Evolutionary conservation across 495 filamentous ascomycete species (phyloP), one percentile per base, ranked within the genome.

Genomic region (Polyplosphaeria fusca): DNA sequence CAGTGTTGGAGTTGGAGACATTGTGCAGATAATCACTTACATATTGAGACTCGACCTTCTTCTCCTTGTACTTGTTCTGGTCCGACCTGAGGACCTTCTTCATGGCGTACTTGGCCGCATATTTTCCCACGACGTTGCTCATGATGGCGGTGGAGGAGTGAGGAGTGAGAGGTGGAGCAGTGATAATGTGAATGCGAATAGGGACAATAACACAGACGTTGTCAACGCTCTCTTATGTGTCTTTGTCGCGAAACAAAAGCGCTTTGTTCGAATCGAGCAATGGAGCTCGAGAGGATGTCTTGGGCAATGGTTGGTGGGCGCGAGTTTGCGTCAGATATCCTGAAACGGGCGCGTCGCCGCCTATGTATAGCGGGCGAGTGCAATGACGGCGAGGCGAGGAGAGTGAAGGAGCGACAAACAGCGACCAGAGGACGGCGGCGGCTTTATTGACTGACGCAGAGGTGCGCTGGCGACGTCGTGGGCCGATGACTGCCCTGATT

Each of bases 1-100:
- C 7, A 35, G 30, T 14, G 30, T 7, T 35, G 14, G 30, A 35
- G 14, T 7, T 35, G 30, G 30, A 35, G n/a, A n/a, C n/a, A 40
- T 5, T 20, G 27, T 0, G 19, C 32, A 37, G 18, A 32, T 3
- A n/a, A 38, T 39, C 28, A 58, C 65, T 54, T 53, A 68, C 65
- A 47, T 63, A 60, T 5, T 32, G n/a, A 4, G 23, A 25, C 0
- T 26, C 47, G 19, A 50, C 54, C 1, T 60, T 30, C 61, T 73
- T 74, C 28, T n/a, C 40, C 58, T 63, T 62, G 66, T 73, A 71
- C 42, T 73, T 67, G 14, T 68, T 52, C 63, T 72, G 64, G 47
- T 73, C 61, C 26, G 58, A 60, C 7, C 28, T 39, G n/a, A 74
- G 62, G 39, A 73, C 32, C 71, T 74, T 74, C 47, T 70, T 69